These are phyloP conservation scores for Dalbergia oliveri DNA, from an alignment of 306 rosid genomes.

Conservation along the genomic window DNA sequence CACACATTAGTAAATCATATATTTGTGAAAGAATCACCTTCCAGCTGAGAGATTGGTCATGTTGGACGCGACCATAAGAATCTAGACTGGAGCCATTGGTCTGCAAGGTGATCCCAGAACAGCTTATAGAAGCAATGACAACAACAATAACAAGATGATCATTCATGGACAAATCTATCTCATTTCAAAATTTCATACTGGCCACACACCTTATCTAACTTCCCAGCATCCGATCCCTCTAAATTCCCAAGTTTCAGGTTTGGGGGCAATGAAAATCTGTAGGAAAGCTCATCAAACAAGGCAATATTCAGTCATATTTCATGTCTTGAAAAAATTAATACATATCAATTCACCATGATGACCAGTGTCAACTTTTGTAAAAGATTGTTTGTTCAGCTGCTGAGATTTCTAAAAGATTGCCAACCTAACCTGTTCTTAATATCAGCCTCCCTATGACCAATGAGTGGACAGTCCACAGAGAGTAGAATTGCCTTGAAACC, in stretches of 20 bases:
- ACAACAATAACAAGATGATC: neutral
- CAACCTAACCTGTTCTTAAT: conserved; percentile 81
- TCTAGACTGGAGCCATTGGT: conserved; percentile 80
- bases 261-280: conserved; percentile 82
- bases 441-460: conserved; percentile 96
- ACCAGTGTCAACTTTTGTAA: conserved; percentile 9
- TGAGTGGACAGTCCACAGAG: conserved; percentile 90
- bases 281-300: conserved; percentile 42
- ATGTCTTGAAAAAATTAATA: no score
- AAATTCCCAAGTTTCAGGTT: conserved; percentile 77
- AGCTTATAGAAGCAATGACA: neutral
- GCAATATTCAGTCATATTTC: neutral
- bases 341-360: neutral
- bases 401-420: neutral
- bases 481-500: conserved; percentile 97
- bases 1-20: conserved; percentile 4
- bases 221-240: conserved; percentile 79
- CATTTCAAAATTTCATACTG: conserved; percentile 30
- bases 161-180: neutral
- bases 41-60: conserved; percentile 86
- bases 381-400: neutral
- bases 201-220: conserved; percentile 64
- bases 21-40: conserved; percentile 57
- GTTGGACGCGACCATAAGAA: conserved; percentile 73
- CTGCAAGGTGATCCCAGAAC: conserved; percentile 51